Conservation (phyloP, 2,329 filamentous ascomycete genomes). For the Coniochaeta prunicola region DNA sequence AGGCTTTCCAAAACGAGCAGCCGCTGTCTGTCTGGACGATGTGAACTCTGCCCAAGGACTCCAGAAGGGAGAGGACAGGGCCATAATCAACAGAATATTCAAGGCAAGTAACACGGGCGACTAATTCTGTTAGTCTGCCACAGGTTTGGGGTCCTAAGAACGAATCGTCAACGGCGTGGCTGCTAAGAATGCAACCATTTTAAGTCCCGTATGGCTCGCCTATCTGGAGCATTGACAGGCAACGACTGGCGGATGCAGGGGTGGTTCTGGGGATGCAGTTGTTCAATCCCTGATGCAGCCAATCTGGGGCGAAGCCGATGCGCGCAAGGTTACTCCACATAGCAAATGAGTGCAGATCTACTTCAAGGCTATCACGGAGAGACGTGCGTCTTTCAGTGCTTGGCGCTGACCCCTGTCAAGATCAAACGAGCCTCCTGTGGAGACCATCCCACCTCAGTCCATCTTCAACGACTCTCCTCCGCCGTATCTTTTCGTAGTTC, state of each 20-base stretch:
- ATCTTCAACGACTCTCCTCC: neutral
- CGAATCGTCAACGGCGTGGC: conserved; percentile 16
- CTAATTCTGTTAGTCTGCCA: neutral
- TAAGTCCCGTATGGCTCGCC: conserved; percentile 14
- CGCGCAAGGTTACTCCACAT: neutral
- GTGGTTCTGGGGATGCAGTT: neutral
- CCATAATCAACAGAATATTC: neutral
- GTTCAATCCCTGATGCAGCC: neutral
- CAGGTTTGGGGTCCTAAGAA: conserved; percentile 2
- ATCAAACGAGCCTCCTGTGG: conserved; percentile 3
- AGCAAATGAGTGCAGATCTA: neutral
- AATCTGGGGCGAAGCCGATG: neutral
- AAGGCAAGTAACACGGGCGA: neutral
- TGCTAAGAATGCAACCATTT: conserved; percentile 10
- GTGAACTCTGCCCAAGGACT: neutral
- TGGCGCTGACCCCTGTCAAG: neutral
- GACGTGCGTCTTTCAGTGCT: neutral
- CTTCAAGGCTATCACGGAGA: neutral
- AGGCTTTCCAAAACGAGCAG: neutral
- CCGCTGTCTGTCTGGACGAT: neutral
- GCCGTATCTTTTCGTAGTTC: neutral
- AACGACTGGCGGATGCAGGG: conserved; percentile 10
- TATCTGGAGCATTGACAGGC: conserved; percentile 8
- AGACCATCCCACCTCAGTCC: neutral
- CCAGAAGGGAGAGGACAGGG: neutral